These are phyloP conservation scores for Termitomyces sp. DNA, from an alignment of 768 basidiomycete species.

Conservation along the genomic window DNA sequence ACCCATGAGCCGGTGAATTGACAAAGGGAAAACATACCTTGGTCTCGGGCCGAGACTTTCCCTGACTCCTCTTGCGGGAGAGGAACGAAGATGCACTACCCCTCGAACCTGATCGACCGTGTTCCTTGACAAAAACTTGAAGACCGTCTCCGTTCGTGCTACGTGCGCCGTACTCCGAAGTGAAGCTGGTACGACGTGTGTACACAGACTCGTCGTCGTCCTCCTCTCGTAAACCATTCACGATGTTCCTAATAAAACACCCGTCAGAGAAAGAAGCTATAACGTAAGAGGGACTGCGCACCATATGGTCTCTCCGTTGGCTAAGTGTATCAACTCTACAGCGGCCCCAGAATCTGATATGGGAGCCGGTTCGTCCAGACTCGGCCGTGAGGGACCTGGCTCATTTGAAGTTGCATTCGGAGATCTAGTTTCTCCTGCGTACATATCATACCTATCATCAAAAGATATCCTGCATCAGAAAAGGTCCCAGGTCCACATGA, in stretches of 20 bases:
- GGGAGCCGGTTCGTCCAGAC: slow-evolving; percentile 20
- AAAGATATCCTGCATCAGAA: slow-evolving; percentile 14
- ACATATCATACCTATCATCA: slow-evolving; percentile 69
- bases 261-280: slow-evolving; percentile 6
- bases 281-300: slow-evolving; percentile 27
- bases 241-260: slow-evolving; percentile 55
- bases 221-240: slow-evolving; percentile 78
- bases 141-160: slow-evolving; percentile 50
- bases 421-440: slow-evolving; percentile 52
- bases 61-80: slow-evolving; percentile 55
- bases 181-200: slow-evolving; percentile 62
- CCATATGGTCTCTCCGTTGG: slow-evolving; percentile 89
- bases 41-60: slow-evolving; percentile 69
- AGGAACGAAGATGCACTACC: slow-evolving; percentile 57
- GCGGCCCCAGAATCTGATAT: slow-evolving; percentile 51
- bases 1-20: slow-evolving; percentile 8
- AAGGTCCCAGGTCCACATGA: slow-evolving; percentile 6
- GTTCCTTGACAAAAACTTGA: slow-evolving; percentile 75
- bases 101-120: slow-evolving; percentile 59
- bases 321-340: slow-evolving; percentile 74
- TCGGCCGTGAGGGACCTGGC: slow-evolving; percentile 24
- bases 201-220: slow-evolving; percentile 68
- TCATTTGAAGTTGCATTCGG: slow-evolving; percentile 27
- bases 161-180: slow-evolving; percentile 63
- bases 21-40: slow-evolving; percentile 47